A percentile compares a stretch with the other conserved stretches of the same genome.
phyloP scores from a whole-genome alignment of 1,284 basidiomycete genomes.

The Ustilago shanxiensis region DNA sequence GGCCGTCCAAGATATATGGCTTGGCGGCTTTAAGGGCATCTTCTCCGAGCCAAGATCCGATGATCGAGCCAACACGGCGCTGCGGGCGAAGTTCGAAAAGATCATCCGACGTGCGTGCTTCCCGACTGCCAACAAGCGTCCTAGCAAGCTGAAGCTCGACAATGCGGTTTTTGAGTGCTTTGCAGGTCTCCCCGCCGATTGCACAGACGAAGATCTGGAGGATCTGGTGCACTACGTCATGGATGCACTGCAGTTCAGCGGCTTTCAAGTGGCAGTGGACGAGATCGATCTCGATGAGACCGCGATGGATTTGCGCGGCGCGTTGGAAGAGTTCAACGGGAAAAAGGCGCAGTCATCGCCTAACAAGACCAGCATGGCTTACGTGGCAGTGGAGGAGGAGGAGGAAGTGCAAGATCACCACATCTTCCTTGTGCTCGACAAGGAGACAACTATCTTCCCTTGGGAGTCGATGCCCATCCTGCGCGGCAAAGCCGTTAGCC shows the following conservation, averaged over 20 bases:
- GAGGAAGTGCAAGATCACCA: conserved; percentile 79
- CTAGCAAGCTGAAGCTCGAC: conserved; percentile 75
- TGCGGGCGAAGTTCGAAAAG: conserved; percentile 48
- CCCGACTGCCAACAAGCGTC: conserved; percentile 70
- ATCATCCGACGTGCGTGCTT: conserved; percentile 72
- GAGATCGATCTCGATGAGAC: conserved; percentile 93
- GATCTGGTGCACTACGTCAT: conserved; percentile 94
- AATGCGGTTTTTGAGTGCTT: conserved; percentile 86
- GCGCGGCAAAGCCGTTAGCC: conserved; percentile 85
- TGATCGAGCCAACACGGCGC: conserved; percentile 28
- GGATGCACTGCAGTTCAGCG: conserved; percentile 93
- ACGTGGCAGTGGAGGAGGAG: conserved; percentile 30
- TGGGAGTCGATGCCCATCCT: conserved; percentile 96
- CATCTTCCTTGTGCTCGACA: conserved; percentile 89
- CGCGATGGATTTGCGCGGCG: conserved; percentile 62
- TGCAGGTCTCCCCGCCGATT: conserved; percentile 82
- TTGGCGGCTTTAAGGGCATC: conserved; percentile 87
- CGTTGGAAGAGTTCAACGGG: conserved; percentile 59
- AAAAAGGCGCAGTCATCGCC: conserved; percentile 43
- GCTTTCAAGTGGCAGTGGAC: conserved; percentile 86
- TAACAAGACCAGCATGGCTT: conserved; percentile 39
- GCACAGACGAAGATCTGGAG: conserved; percentile 88
- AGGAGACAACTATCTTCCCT: conserved; percentile 87
- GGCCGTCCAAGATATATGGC: conserved; percentile 93
- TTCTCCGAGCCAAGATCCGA: conserved; percentile 42